These are phyloP conservation scores for Moelleriella libera DNA, from an alignment of 2,329 filamentous ascomycete species.

Conservation along the genomic window DNA sequence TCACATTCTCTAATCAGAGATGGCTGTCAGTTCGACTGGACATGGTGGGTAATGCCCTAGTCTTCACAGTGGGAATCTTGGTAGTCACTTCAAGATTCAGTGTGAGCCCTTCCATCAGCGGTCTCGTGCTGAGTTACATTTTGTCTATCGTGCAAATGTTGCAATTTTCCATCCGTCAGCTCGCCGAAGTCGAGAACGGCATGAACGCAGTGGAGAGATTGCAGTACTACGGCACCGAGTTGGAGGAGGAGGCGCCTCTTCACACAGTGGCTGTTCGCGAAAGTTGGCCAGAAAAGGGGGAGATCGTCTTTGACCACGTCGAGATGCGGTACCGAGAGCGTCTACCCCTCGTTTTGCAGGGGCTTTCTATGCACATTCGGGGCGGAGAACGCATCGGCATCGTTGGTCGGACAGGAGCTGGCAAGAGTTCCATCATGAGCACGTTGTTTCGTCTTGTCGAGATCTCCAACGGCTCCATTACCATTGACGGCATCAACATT, in stretches of 20 bases:
- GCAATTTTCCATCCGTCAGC: conserved; percentile 84
- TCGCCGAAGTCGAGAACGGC: conserved; percentile 92
- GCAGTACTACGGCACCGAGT: conserved; percentile 72
- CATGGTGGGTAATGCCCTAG: conserved; percentile 66
- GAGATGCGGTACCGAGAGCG: conserved; percentile 65
- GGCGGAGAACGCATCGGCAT: conserved; percentile 72
- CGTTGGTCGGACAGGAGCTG: conserved; percentile 68
- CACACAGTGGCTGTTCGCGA: conserved; percentile 59
- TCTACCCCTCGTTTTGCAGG: conserved; percentile 59
- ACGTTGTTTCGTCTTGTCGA: conserved; percentile 67
- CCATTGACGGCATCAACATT: conserved; percentile 55
- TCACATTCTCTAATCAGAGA: conserved; percentile 90
- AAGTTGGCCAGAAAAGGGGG: conserved; percentile 76
- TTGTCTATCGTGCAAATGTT: conserved; percentile 89
- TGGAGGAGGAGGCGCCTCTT: conserved; percentile 81
- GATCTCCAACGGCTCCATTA: conserved; percentile 46
- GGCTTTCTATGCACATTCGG: conserved; percentile 55
- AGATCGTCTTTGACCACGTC: conserved; percentile 62
- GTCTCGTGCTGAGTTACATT: conserved; percentile 86
- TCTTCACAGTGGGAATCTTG: conserved; percentile 78
- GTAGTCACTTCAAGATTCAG: conserved; percentile 84
- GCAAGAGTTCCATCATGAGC: conserved; percentile 74
- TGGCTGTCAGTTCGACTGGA: conserved; percentile 85
- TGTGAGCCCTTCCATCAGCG: conserved; percentile 71
- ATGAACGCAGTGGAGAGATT: conserved; percentile 95